These are phyloP conservation scores for Fraxinus sp. DNA, from an alignment of 305 asterid species.

Conservation along the genomic window DNA sequence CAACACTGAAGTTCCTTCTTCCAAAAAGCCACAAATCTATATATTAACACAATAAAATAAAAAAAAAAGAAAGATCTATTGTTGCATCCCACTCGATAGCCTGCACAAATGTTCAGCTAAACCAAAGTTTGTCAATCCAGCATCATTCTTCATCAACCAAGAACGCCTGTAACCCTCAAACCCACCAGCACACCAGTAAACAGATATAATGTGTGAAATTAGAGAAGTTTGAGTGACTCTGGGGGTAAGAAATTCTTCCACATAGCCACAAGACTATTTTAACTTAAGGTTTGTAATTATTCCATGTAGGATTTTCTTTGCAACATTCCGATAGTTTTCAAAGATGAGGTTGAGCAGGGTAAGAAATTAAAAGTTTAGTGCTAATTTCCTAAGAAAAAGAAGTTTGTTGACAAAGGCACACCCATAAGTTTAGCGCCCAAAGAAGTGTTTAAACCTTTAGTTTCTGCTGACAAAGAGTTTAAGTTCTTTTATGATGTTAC, in stretches of 20 bases:
- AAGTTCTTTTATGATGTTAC: neutral
- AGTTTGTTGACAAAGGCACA: neutral
- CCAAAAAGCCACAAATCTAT: neutral
- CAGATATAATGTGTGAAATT: neutral
- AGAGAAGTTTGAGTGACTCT: neutral
- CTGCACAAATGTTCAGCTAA: neutral
- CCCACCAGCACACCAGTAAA: neutral
- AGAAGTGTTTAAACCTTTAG: neutral
- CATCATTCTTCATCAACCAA: neutral
- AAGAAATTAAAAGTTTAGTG: neutral
- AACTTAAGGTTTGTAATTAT: neutral
- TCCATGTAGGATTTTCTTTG: neutral
- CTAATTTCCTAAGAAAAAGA: neutral
- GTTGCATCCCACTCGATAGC: neutral
- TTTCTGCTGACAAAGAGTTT: neutral
- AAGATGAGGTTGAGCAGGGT: neutral
- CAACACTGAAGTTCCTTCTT: neutral
- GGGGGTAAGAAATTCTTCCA: neutral
- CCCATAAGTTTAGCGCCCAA: neutral
- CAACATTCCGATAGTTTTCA: neutral
- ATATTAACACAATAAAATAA: neutral
- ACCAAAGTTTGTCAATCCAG: neutral
- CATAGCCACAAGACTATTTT: neutral
- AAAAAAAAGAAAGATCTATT: neutral
- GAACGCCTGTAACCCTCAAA: neutral